phyloP scores from a whole-genome alignment of 305 asterid species.

The Fraxinus ornus region DNA sequence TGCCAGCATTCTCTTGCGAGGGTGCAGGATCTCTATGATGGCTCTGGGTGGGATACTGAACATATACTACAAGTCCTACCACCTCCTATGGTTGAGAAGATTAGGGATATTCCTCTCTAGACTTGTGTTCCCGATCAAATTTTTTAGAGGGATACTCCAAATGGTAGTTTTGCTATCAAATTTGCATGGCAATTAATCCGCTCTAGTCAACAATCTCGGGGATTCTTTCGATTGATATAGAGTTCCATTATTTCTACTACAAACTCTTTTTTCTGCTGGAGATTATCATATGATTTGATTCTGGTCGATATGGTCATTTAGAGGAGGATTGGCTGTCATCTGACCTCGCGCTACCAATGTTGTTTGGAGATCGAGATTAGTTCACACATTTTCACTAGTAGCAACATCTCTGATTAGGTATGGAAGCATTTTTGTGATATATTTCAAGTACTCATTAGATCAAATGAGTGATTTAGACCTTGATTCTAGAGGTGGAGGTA shows the following conservation, averaged over 20 bases:
- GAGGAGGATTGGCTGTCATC: not conserved
- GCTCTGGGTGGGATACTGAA: not conserved
- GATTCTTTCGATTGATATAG: not conserved
- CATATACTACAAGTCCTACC: too few species aligned
- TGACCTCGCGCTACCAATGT: not conserved
- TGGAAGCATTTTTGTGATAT: not conserved
- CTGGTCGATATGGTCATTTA: not conserved
- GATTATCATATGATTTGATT: not conserved
- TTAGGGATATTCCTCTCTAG: too few species aligned
- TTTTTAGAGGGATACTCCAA: too few species aligned
- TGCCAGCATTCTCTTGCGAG: not conserved
- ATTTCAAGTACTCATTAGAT: too few species aligned
- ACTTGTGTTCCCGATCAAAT: too few species aligned
- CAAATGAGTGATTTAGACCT: not conserved
- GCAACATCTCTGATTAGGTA: not conserved
- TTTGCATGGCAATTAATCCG: too few species aligned
- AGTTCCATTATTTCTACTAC: not conserved
- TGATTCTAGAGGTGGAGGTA: not conserved
- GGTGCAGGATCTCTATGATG: not conserved
- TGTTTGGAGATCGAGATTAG: not conserved
- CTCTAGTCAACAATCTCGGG: too few species aligned
- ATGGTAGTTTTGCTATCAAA: too few species aligned
- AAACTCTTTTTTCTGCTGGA: not conserved
- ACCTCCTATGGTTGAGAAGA: too few species aligned
- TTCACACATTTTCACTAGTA: not conserved